A percentile compares a stretch with the other conserved stretches of the same genome.
These are phyloP conservation scores for Tranzscheliella williamsii DNA, from an alignment of 1,284 basidiomycete species.

Conservation along the genomic window DNA sequence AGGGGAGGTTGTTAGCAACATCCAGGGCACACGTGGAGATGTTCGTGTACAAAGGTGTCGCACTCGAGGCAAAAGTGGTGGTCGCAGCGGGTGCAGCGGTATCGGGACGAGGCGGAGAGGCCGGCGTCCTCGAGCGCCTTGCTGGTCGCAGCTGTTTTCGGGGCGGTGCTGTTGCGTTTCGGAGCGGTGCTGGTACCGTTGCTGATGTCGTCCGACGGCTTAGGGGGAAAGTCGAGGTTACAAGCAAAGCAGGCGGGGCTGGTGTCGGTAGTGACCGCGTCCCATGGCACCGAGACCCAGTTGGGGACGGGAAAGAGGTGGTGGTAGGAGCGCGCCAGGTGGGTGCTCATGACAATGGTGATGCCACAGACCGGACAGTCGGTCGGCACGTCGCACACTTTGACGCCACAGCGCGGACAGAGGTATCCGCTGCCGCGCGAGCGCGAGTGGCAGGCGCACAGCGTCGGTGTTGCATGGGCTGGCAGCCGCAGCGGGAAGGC, in stretches of 20 bases:
- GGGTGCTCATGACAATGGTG: slow-evolving; percentile 96
- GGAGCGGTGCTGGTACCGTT: background rate
- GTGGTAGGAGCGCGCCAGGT: slow-evolving; percentile 91
- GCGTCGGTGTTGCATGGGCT: slow-evolving; percentile 40
- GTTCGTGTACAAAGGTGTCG: slow-evolving; percentile 57
- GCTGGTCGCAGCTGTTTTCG: slow-evolving; percentile 4
- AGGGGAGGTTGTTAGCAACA: slow-evolving; percentile 46
- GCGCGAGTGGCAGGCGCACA: slow-evolving; percentile 88
- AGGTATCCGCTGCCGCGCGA: slow-evolving; percentile 76
- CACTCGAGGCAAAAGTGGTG: slow-evolving; percentile 58
- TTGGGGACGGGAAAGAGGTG: slow-evolving; percentile 87
- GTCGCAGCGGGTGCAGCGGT: slow-evolving; percentile 45
- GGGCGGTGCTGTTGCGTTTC: background rate
- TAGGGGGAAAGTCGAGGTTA: slow-evolving; percentile 31
- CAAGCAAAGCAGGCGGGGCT: slow-evolving; percentile 37
- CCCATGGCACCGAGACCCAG: slow-evolving; percentile 69
- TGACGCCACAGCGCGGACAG: slow-evolving; percentile 87
- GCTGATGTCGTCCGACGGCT: background rate
- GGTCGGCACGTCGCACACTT: slow-evolving; percentile 96
- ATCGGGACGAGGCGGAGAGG: slow-evolving; percentile 48
- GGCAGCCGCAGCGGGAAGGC: slow-evolving; percentile 71
- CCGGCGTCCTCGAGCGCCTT: slow-evolving; percentile 26
- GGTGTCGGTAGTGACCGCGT: background rate
- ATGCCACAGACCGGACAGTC: slow-evolving; percentile 96
- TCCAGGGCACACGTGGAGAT: slow-evolving; percentile 56